phyloP scores from a whole-genome alignment of 768 basidiomycete genomes.

The Steccherinum ochraceum region DNA sequence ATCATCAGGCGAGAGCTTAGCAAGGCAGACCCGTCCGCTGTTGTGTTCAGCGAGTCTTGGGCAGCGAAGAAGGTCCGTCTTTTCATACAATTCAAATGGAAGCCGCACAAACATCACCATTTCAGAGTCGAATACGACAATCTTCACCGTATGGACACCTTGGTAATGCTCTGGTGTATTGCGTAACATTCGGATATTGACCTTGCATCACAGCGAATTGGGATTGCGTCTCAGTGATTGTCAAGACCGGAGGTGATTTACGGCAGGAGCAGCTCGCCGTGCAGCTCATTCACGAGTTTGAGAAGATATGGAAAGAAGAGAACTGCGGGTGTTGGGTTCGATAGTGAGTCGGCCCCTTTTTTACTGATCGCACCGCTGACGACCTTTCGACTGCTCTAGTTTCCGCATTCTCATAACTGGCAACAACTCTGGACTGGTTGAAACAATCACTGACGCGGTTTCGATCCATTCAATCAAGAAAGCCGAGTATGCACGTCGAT shows the following conservation, averaged over 20 bases:
- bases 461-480: constrained; percentile 99
- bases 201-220: constrained; percentile 45
- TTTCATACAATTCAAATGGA: neutral
- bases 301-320: constrained; percentile 93
- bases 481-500: constrained; percentile 87
- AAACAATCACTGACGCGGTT: constrained; percentile 97
- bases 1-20: constrained; percentile 92
- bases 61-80: constrained; percentile 68
- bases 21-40: constrained; percentile 92
- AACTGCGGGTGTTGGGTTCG: constrained; percentile 89
- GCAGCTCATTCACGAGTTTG: constrained; percentile 90
- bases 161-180: constrained; percentile 36
- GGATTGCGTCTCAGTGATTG: constrained; percentile 95
- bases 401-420: constrained; percentile 97
- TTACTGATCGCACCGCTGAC: neutral
- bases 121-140: constrained; percentile 81
- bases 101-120: neutral
- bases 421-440: constrained; percentile 87
- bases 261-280: constrained; percentile 97
- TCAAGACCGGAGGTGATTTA: constrained; percentile 95
- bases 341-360: constrained; percentile 57
- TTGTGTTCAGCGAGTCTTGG: constrained; percentile 96
- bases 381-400: constrained; percentile 35
- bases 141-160: constrained; percentile 95
- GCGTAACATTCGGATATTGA: neutral